phyloP scores from a whole-genome alignment of 306 rosid species.

The Urtica urens region DNA sequence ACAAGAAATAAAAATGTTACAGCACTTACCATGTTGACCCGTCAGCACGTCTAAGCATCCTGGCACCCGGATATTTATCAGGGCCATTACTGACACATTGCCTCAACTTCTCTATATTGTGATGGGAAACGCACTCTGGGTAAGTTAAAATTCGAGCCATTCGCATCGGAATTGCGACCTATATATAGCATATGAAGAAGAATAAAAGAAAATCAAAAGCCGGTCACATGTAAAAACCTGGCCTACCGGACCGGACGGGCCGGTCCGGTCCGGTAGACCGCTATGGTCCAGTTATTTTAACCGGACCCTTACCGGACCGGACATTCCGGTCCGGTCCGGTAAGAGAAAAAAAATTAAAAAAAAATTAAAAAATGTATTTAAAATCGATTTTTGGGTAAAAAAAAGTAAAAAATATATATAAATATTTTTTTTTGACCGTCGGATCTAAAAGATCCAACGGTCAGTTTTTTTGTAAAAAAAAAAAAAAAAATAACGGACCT shows the following conservation, averaged over 20 bases:
- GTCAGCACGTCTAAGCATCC: constrained; percentile 34
- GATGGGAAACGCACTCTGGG: constrained; percentile 83
- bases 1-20: background rate
- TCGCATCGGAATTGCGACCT: constrained; percentile 91
- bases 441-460: too few relatives aligned
- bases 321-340: too few relatives aligned
- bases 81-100: constrained; percentile 84
- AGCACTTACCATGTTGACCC: constrained; percentile 48
- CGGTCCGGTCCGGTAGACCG: too few relatives aligned
- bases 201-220: constrained; percentile 6
- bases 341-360: too few relatives aligned
- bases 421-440: too few relatives aligned
- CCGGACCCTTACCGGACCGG: too few relatives aligned
- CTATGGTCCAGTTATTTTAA: too few relatives aligned
- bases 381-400: too few relatives aligned
- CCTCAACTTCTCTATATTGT: constrained; percentile 82
- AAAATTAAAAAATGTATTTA: too few relatives aligned
- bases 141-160: constrained; percentile 81
- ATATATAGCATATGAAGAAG: constrained; percentile 18
- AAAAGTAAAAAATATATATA: too few relatives aligned
- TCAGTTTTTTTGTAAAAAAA: too few relatives aligned
- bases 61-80: constrained; percentile 91
- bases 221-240: background rate
- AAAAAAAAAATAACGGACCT: background rate
- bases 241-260: too few relatives aligned